Evolutionary conservation across 352 stramenopile genomes (phyloP), one percentile per base, ranked within the genome.

Genomic region (Globisporangium orthogonon): DNA sequence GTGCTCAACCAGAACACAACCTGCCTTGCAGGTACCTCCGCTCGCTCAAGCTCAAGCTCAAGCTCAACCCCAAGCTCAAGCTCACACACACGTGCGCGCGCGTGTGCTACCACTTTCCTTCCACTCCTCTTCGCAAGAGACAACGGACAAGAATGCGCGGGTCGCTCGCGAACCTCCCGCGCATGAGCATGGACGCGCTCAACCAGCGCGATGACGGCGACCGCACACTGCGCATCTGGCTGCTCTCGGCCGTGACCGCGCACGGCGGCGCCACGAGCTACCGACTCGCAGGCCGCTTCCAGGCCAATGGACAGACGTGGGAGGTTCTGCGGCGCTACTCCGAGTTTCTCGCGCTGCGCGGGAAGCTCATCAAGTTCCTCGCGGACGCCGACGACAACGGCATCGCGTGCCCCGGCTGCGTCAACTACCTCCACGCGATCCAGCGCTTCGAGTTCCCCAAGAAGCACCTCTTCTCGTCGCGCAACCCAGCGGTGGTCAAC

Each of bases 271-370:
- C 75, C 37, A 87, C 82, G 56, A 79, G 73, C 52, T 92, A 91
- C 66, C 76, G 78, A 18, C 64, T 92, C 50, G 83, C 74, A 0
- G 83, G 83, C 0, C 78, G 83, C 13, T 89, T 92, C 62, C 69
- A 67, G 11, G 66, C 73, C 3, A 89, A 62, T 28, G 72, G 73
- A 2, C 79, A 89, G 64, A 86, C 78, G 52, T 92, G 83, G 83
- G 78, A 92, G 52, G 76, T 92, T n/a, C 74, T 85, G 55, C 80
- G 82, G 28, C 78, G 83, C 7, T 94, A 94, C 74, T 94, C 85
- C 51, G 83, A 92, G 65, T 94, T 94, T 62, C 68, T 91, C 28
- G 65, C 71, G 52, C 76, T 94, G 37, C 83, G 83, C 40, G 69
- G 84, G 46, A 75, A 84, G 57, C 69, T 94, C 11, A 68, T 91